Base-by-base conservation (phyloP, 768 basidiomycete species). In the Phanerochaete carnosa region DNA sequence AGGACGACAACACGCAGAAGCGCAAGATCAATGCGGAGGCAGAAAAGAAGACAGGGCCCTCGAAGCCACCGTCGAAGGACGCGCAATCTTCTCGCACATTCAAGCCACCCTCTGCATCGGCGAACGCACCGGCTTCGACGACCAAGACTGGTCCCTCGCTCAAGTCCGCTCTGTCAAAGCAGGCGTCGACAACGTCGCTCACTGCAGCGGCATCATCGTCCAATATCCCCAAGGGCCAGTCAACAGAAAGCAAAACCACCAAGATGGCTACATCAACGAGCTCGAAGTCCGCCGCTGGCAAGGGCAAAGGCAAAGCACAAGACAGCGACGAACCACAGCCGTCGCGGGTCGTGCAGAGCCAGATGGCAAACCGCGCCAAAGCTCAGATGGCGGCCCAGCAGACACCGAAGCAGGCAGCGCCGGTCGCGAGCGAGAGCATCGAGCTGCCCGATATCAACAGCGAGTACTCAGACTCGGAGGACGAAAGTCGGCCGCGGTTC, bases 381-480 rank as follows among this genome's bases (percentile, higher is more conserved):
- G 83, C 87, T 29, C 85, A 89, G 64, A 74, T 89, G 57, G 80
- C 86, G 60, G 87, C 87, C 26, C 80, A 84, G 15, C 72, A 73
- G 45, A 51, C 56, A 30, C 79, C 82, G 57, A 74, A 76, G 37
- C 70, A 75, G 37, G 68, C 70, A 39, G 81, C 84, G 11, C 70
- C 76, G 2, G 72, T 88, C 58, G 62, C 71, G 22, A 70, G 86
- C 19, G 90, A 94, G 77, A 86, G 81, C 69, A 92, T 95, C 66
- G 94, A 95, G 67, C 79, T 99, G 19, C 95, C 96, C 0, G 96
- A 98, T 49, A 94, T 97, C 69, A 90, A 94, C 68, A 94, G 92
- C 75, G 96, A 98, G 68, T 98, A 98, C 74, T 97, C 95, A 5
- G 92, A 95, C 73, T 97, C 95, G 4, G 96, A 94, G 47, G 94